phyloP scores from a whole-genome alignment of 371 early-diverging fungal species.

The Mucor ambiguus region DNA sequence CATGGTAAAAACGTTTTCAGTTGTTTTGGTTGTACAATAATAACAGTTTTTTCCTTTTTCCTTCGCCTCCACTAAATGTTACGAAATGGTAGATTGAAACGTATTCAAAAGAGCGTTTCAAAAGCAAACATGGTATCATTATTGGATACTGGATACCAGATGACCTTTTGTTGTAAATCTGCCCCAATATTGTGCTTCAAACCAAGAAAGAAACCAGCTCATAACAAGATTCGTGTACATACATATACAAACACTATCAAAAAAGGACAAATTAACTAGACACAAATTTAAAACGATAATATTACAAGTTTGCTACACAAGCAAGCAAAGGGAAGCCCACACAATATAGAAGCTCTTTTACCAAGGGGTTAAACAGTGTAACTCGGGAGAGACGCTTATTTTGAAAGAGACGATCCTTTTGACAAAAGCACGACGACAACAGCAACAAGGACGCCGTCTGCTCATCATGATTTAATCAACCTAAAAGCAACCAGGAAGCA shows the following conservation, averaged over 20 bases:
- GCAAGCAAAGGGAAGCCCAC: not conserved
- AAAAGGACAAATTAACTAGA: constrained; percentile 4
- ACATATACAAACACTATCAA: not conserved
- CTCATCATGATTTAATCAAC: constrained; percentile 4
- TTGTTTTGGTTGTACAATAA: not conserved
- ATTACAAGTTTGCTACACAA: not conserved
- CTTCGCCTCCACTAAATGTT: not conserved
- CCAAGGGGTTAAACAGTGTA: not conserved
- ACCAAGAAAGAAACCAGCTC: not conserved
- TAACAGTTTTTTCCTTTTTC: constrained; percentile 1
- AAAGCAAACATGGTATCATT: not conserved
- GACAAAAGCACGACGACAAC: not conserved
- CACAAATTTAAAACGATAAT: not conserved
- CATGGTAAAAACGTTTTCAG: constrained; percentile 1
- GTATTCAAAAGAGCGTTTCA: not conserved
- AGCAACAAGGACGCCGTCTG: not conserved
- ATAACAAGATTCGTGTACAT: not conserved
- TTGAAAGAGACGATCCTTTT: not conserved
- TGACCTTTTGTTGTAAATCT: not conserved
- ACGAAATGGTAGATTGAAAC: not conserved
- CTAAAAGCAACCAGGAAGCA: not conserved
- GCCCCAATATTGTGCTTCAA: not conserved
- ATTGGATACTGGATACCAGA: not conserved
- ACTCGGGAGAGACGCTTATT: not conserved
- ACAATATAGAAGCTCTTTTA: not conserved